Conservation (phyloP, 352 stramenopile species). For the Pythium coloratum region DNA sequence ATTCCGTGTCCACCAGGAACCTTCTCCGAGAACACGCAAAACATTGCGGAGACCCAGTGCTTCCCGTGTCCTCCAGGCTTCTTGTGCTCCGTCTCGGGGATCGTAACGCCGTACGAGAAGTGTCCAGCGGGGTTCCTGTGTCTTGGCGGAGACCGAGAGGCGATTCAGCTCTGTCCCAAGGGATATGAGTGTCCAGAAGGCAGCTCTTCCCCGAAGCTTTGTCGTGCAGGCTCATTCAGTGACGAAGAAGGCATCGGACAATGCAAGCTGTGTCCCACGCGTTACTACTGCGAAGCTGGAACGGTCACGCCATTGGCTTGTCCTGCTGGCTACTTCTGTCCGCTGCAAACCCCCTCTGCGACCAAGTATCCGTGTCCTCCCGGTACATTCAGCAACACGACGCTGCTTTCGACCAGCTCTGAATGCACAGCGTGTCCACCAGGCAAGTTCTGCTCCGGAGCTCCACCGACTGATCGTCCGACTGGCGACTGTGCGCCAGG, state of each 20-base stretch:
- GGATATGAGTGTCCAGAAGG: slow-evolving; percentile 77
- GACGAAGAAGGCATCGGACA: slow-evolving; percentile 47
- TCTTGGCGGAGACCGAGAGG: slow-evolving; percentile 50
- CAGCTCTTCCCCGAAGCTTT: slow-evolving; percentile 51
- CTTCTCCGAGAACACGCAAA: slow-evolving; percentile 69
- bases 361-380: slow-evolving; percentile 57
- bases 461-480: slow-evolving; percentile 43
- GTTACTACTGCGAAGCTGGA: slow-evolving; percentile 65
- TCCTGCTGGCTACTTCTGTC: slow-evolving; percentile 79
- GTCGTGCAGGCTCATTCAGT: slow-evolving; percentile 64
- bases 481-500: slow-evolving; percentile 66
- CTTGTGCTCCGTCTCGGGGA: slow-evolving; percentile 58
- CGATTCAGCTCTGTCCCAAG: slow-evolving; percentile 53
- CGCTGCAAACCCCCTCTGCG: slow-evolving; percentile 38
- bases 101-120: slow-evolving; percentile 40
- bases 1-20: slow-evolving; percentile 76
- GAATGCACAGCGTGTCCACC: slow-evolving; percentile 60
- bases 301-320: slow-evolving; percentile 50
- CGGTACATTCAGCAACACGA: slow-evolving; percentile 60
- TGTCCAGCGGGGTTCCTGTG: slow-evolving; percentile 69
- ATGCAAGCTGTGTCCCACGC: slow-evolving; percentile 76
- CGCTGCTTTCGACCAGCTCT: slow-evolving; percentile 32
- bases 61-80: slow-evolving; percentile 62
- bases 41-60: slow-evolving; percentile 59
- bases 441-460: slow-evolving; percentile 82